Conservation (phyloP, 345 rosid species). For the Citrus medica region DNA sequence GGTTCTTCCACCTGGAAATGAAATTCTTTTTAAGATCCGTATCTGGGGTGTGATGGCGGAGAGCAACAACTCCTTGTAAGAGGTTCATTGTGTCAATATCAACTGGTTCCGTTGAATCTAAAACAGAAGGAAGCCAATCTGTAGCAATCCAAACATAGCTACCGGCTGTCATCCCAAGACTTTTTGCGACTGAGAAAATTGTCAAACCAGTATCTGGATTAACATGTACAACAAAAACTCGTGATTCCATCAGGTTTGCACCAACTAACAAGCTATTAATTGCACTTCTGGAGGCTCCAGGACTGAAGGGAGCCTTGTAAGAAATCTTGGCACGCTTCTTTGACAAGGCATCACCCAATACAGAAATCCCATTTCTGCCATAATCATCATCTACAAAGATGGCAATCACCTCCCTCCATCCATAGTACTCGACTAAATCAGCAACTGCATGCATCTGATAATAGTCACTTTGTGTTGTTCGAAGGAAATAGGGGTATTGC, state of each 20-base stretch:
- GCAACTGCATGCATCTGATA: conserved; percentile 89
- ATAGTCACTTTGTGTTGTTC: conserved; percentile 56
- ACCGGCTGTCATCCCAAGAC: conserved; percentile 59
- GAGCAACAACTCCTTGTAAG: conserved; percentile 84
- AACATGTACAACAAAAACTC: conserved; percentile 85
- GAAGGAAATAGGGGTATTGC: conserved; percentile 67
- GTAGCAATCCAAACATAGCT: conserved; percentile 97
- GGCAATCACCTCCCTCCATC: conserved; percentile 82
- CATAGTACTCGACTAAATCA: conserved; percentile 53
- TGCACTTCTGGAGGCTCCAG: conserved; percentile 40
- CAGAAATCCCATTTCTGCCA: conserved; percentile 78
- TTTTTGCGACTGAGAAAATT: conserved; percentile 63
- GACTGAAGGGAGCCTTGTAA: conserved; percentile 67
- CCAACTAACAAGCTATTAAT: conserved; percentile 53
- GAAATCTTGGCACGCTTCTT: conserved; percentile 69
- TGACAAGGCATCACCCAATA: conserved; percentile 72
- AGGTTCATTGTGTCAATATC: conserved; percentile 45
- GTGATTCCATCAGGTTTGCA: conserved; percentile 74
- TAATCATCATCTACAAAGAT: conserved; percentile 90
- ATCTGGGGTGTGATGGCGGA: conserved; percentile 79
- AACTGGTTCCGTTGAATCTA: conserved; percentile 55
- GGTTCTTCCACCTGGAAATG: conserved; percentile 48
- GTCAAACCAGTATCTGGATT: conserved; percentile 82
- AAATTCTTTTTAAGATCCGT: conserved; percentile 48
- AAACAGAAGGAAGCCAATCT: conserved; percentile 82